Base-by-base conservation (phyloP, 306 rosid species). In the Vachellia collinsii region DNA sequence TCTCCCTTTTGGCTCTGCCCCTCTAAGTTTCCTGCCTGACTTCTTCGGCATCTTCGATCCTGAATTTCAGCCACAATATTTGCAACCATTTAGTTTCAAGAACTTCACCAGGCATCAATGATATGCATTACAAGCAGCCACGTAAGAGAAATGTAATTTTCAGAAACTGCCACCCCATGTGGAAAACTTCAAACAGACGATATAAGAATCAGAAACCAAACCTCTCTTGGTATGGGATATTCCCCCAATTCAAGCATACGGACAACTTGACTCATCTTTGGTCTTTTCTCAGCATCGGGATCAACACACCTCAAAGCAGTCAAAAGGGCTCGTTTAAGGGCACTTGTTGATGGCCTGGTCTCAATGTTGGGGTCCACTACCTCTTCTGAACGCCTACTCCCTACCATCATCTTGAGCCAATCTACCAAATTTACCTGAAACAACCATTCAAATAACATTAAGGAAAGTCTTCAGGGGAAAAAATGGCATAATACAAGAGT, bases 291-390 rank as follows among this genome's bases (percentile, higher is more conserved):
- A 59, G 91, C 78, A 79, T 93, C 91, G 11, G 97, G 97, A 88
- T 93, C 97, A 29, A 93, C 93, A 83, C 97, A 93, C 80, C 97
- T 91, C 89, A 93, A 75, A 75, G 97, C 94, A 79, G 97, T 93
- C 82, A 93, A 80, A 79, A 93, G 91, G 83, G 90, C 77, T 84
- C 97, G 85, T 80, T 93, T 89, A 68, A 93, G 91, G 70, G 92
- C 92, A 67, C 94, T 91, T 61, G 92, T 88, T 2, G 97, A 90
- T 69, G 97, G 97, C 82, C 88, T 88, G 17, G 88, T 82, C 79
- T 91, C 97, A 29, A 93, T 90, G 68, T 89, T 88, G 41, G 97
- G 97, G 76, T 93, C 97, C 69, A 91, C 85, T 65, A 93, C 94
- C 89, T 93, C 97, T 77, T 91, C 97, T 4, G 97, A 91, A 46